Percentiles rank a stretch among this genome's conserved stretches.
phyloP scores from a whole-genome alignment of 208 protist species.

The Trypanosoma grayi region DNA sequence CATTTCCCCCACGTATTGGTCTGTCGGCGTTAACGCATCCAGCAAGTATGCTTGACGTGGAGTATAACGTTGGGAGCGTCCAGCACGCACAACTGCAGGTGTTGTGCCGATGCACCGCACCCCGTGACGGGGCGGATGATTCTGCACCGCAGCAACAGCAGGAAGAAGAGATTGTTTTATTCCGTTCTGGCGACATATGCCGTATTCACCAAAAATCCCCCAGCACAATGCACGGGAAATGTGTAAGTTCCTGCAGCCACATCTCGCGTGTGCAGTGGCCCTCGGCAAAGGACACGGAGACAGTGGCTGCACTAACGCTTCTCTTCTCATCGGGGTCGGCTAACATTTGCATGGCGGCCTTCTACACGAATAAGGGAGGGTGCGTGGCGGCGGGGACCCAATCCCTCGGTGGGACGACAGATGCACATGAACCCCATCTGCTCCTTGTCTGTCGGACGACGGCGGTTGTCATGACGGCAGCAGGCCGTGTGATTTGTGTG shows the following conservation, averaged over 20 bases:
- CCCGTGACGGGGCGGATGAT: neutral
- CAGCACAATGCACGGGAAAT: neutral
- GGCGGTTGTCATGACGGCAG: conserved; percentile 1
- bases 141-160: no score
- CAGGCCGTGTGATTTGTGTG: conserved; percentile 1
- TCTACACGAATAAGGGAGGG: neutral
- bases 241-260: neutral
- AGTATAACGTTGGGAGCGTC: conserved; percentile 13
- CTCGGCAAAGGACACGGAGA: neutral
- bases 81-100: conserved; percentile 5
- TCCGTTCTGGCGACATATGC: conserved; percentile 28
- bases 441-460: conserved; percentile 15
- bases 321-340: conserved; percentile 13
- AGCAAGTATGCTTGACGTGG: neutral
- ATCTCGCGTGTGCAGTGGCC: conserved; percentile 20
- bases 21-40: neutral
- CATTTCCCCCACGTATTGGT: conserved; percentile 1
- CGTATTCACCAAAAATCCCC: neutral
- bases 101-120: conserved; percentile 8
- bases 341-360: conserved; percentile 12
- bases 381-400: no score
- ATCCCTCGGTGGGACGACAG: neutral
- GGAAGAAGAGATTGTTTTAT: conserved; percentile 12
- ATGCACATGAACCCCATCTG: neutral
- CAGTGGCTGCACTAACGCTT: conserved; percentile 1